Evolutionary conservation across 768 basidiomycete species (phyloP), one percentile per base, ranked within the genome.

Genomic region (Suillus lakei): DNA sequence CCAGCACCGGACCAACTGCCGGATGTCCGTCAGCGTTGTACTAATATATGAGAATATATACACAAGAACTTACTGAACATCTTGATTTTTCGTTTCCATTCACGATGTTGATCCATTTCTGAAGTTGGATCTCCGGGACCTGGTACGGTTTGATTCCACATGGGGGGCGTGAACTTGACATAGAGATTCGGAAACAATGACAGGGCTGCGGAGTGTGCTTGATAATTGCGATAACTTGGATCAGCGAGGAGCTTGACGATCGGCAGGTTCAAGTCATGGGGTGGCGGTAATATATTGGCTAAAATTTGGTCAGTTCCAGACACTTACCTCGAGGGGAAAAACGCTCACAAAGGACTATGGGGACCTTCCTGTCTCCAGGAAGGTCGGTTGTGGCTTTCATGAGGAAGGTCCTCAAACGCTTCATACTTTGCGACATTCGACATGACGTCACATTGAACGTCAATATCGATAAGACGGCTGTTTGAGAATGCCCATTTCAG

Each of bases 241-340:
- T 93, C 90, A 56, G 87, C 91, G 83, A 94, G 89, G 74, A 94
- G 80, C 75, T 90, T 88, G 46, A 93, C 90, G 65, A 92, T 89
- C 1, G 92, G 90, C 51, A 90, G 74, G 60, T 85, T 79, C 43
- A 92, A 81, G 68, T 88, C 87, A 68, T 91, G 86, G 1, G 93
- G 90, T 43, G 93, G 93, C 51, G 92, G 93, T 12, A 95, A 82
- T 48, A 92, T 77, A 73, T 92, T 93, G 61, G 90, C 93, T 95
- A 72, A 54, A 56, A 70, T 21, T 44, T 5, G 48, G 39, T 50
- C 54, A 4, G 48, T 71, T 41, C 73, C 55, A 13, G 16, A 23
- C 18, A 30, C 12, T 32, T 16, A 15, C 28, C 12, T 21, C 10
- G 30, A 26, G 16, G 34, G 32, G 48, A 48, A 59, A 4, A 28